Conservation (phyloP, 2,329 filamentous ascomycete genomes). For the Aureobasidium namibiae region DNA sequence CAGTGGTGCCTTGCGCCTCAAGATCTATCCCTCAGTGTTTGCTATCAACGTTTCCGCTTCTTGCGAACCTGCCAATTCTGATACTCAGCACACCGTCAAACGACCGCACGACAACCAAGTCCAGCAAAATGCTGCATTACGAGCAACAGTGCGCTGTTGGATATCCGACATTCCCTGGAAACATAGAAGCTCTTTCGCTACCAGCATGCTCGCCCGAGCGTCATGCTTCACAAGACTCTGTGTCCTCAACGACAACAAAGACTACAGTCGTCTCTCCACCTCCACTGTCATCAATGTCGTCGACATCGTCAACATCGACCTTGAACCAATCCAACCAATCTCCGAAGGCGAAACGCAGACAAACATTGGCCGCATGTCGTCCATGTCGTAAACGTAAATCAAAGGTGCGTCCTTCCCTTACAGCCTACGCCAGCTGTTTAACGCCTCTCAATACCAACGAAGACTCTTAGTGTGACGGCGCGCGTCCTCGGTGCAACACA, state of each 20-base stretch:
- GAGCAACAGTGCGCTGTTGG: background rate
- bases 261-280: background rate
- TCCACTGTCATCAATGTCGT: background rate
- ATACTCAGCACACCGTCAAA: background rate
- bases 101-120: background rate
- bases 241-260: background rate
- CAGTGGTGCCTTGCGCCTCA: too few species aligned
- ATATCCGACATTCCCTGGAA: background rate
- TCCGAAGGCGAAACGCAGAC: background rate
- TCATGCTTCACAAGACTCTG: background rate
- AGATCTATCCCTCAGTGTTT: too few species aligned
- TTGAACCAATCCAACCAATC: background rate
- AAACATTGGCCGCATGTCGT: slow-evolving; percentile 8
- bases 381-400: slow-evolving; percentile 7
- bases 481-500: background rate
- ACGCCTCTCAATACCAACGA: background rate
- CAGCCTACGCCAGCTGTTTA: background rate
- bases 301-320: background rate
- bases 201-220: background rate
- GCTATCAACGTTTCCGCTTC: background rate
- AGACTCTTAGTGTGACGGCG: background rate
- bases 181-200: background rate
- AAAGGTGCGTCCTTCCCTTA: background rate
- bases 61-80: background rate
- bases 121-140: background rate